Evolutionary conservation across 139 green algal species (phyloP), one percentile per base, ranked within the genome.

Genomic region (Helicosporidium sp.): DNA sequence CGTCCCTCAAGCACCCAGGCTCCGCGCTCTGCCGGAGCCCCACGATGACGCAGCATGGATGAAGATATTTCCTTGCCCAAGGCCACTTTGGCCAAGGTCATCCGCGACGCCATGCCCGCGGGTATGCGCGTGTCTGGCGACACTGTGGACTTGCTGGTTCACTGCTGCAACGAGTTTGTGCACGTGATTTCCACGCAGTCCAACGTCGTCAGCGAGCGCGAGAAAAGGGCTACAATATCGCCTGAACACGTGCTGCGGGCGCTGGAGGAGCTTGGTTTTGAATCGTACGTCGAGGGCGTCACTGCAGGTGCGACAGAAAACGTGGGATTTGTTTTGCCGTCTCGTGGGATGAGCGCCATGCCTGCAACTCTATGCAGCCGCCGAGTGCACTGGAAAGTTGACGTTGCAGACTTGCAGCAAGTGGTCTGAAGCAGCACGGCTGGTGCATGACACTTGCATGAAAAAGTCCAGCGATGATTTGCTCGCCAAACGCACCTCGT

Each of bases 161-260:
- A 64, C 15, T 72, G 60, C 54, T 76, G 65, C 62, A 73, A 62
- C 25, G 40, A 58, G 33, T 58, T 68, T 48, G 52, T 68, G 34
- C 53, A 63, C 35, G 17, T 68, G 16, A 17, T 68, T 16, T 51
- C 60, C 23, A 60, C 44, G 6, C 64, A 78, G 39, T 61, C 74
- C 17, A 83, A 83, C 40, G 58, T 69, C 13, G 49, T 79, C 24
- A 68, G 72, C 46, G 62, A 47, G 41, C 34, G 31, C 0, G 66
- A 80, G 19, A 59, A 68, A 39, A 67, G 70, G 41, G 48, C 46
- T 13, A 79, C 71, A 22, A 83, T 83, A 44, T 54, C 52, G 24
- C 74, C 74, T 2, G 74, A 77, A 42, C 64, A 80, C 45, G 62
- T 83, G 5, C n/a, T 83, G 7, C 39, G 46, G 0, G 68, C 74